A percentile compares a stretch with the other conserved stretches of the same genome.
phyloP scores from a whole-genome alignment of 345 rosid species.

The Pseudoturritis turrita region DNA sequence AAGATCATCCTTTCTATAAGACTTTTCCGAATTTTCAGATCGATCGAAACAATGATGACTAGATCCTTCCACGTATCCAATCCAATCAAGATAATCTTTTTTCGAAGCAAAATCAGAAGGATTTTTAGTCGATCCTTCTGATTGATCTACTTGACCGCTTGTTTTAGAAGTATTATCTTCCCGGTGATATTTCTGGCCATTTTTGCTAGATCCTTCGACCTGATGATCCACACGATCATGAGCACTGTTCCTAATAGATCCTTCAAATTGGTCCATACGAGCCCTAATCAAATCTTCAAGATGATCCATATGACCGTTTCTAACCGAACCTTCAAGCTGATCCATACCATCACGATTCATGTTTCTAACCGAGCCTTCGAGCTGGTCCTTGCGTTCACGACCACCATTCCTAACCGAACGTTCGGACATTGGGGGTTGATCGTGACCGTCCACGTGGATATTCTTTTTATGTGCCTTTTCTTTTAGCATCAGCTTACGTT shows the following conservation, averaged over 20 bases:
- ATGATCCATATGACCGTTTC: conserved; percentile 22
- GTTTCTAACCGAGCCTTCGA: conserved; percentile 8
- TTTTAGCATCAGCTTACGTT: conserved; percentile 26
- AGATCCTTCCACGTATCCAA: conserved; percentile 32
- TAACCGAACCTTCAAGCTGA: conserved; percentile 7
- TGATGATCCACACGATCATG: conserved; percentile 6
- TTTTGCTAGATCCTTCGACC: conserved; percentile 6
- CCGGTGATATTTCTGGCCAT: neutral
- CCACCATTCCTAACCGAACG: conserved; percentile 13
- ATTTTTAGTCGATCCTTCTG: neutral
- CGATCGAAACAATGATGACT: conserved; percentile 30
- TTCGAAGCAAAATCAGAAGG: conserved; percentile 16
- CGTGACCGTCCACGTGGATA: conserved; percentile 4
- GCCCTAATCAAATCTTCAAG: conserved; percentile 28
- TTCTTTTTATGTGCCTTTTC: conserved; percentile 14
- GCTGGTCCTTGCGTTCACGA: conserved; percentile 2
- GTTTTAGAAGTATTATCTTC: conserved; percentile 2
- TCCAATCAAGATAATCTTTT: conserved; percentile 33
- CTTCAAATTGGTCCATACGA: neutral
- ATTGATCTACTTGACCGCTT: neutral
- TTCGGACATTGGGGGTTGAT: neutral
- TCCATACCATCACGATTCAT: neutral
- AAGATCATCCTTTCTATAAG: neutral
- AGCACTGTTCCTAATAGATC: neutral
- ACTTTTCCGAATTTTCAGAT: neutral